Conservation (phyloP, 2,329 filamentous ascomycete genomes). For the Bertia moriformis region DNA sequence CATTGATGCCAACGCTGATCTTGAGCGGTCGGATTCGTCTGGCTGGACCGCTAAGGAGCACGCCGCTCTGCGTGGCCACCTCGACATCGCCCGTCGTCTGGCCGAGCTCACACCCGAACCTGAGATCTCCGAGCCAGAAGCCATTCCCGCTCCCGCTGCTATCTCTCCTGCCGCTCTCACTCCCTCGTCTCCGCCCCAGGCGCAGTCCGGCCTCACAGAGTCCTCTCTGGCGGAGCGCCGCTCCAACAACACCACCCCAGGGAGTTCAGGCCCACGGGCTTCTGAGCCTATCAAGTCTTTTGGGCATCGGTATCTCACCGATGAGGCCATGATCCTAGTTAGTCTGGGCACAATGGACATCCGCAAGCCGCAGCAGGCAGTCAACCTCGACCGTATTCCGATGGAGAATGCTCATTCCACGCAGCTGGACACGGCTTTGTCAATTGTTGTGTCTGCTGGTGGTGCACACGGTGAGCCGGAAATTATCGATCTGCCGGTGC, state of each 20-base stretch:
- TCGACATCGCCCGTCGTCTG: constrained; percentile 62
- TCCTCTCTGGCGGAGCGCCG: constrained; percentile 48
- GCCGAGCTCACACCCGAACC: neutral
- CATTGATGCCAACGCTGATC: constrained; percentile 62
- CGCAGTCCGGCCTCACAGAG: constrained; percentile 27
- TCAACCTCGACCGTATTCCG: constrained; percentile 77
- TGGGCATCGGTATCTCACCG: constrained; percentile 82
- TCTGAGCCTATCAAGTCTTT: constrained; percentile 84
- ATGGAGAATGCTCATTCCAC: constrained; percentile 79
- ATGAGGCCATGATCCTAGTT: constrained; percentile 79
- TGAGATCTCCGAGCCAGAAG: neutral
- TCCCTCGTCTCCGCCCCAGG: neutral
- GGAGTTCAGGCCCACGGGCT: constrained; percentile 20
- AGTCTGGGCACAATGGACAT: constrained; percentile 92
- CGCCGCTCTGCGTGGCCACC: constrained; percentile 75
- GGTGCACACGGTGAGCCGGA: constrained; percentile 77
- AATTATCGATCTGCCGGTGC: constrained; percentile 80
- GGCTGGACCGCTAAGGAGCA: constrained; percentile 94
- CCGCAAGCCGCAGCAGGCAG: constrained; percentile 64
- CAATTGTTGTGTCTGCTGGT: constrained; percentile 74
- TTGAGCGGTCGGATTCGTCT: constrained; percentile 64
- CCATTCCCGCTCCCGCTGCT: neutral
- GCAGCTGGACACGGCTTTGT: constrained; percentile 84
- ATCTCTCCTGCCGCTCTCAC: neutral
- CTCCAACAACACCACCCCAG: constrained; percentile 21